Percentiles rank a stretch among this genome's conserved stretches.
These are phyloP conservation scores for Theobroma grandiflorum DNA, from an alignment of 441 rosid species.

Conservation along the genomic window DNA sequence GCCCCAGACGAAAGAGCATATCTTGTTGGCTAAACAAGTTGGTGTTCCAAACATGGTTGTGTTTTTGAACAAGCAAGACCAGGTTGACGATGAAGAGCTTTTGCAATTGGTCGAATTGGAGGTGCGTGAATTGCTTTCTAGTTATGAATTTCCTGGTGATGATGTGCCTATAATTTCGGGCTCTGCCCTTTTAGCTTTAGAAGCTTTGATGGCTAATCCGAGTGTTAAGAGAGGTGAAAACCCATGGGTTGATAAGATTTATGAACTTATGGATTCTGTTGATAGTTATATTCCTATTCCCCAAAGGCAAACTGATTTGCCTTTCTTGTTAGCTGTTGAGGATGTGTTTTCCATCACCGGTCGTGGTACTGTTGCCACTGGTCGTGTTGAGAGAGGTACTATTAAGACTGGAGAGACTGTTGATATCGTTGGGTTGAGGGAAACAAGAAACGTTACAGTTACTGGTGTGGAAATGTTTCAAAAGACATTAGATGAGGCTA, in stretches of 20 bases:
- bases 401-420: slow-evolving; percentile 82
- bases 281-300: slow-evolving; percentile 93
- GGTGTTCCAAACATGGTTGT: slow-evolving; percentile 95
- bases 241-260: slow-evolving; percentile 96
- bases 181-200: slow-evolving; percentile 84
- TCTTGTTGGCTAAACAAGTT: slow-evolving; percentile 85
- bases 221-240: slow-evolving; percentile 74
- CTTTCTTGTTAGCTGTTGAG: slow-evolving; percentile 90
- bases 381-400: slow-evolving; percentile 90
- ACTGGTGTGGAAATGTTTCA: slow-evolving; percentile 96
- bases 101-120: slow-evolving; percentile 89
- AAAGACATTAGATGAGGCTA: slow-evolving; percentile 85
- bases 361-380: slow-evolving; percentile 97
- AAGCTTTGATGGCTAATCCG: slow-evolving; percentile 79
- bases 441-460: slow-evolving; percentile 76
- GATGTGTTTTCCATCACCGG: slow-evolving; percentile 96
- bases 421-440: slow-evolving; percentile 81
- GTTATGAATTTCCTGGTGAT: slow-evolving; percentile 88
- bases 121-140: slow-evolving; percentile 89
- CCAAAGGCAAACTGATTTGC: slow-evolving; percentile 84
- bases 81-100: slow-evolving; percentile 92
- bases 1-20: slow-evolving; percentile 96
- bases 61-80: slow-evolving; percentile 91
- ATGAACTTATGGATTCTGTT: slow-evolving; percentile 92
- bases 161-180: slow-evolving; percentile 86